Evolutionary conservation across 2,329 filamentous ascomycete species (phyloP).

Genomic region (Zopfia rhizophila): DNA sequence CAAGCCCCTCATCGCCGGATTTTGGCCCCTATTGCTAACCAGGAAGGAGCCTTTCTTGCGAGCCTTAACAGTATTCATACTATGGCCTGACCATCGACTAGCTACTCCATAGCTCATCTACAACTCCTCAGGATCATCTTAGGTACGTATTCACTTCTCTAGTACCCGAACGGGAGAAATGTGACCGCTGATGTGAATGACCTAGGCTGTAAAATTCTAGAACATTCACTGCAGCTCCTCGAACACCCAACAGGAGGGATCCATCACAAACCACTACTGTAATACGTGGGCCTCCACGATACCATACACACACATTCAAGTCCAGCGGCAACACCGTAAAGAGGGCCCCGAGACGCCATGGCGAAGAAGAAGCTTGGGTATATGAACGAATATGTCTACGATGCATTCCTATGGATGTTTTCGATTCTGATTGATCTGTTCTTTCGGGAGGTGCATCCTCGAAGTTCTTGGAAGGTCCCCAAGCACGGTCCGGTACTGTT

Average conservation of each 20-base stretch:
- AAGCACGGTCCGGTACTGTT: constrained; percentile 90
- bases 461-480: constrained; percentile 94
- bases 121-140: no score
- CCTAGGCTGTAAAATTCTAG: constrained; percentile 8
- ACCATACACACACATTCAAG: no score
- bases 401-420: constrained; percentile 79
- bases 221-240: constrained; percentile 5
- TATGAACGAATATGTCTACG: constrained; percentile 80
- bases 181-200: background rate
- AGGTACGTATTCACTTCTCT: no score
- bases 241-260: no score
- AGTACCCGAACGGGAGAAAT: no score
- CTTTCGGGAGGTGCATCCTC: constrained; percentile 96
- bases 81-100: constrained; percentile 9
- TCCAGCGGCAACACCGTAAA: no score
- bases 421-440: constrained; percentile 92
- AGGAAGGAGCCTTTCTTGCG: constrained; percentile 5
- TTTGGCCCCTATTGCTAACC: constrained; percentile 24
- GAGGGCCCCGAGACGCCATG: no score
- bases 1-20: constrained; percentile 14
- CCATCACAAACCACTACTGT: no score
- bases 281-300: no score
- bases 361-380: constrained; percentile 51
- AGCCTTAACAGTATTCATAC: no score
- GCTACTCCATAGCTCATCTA: no score